Percentiles rank a stretch among this genome's conserved stretches.
Conservation (phyloP, 1,139 yeast species). For the Nakaseomyces kungkrabaensis region DNA sequence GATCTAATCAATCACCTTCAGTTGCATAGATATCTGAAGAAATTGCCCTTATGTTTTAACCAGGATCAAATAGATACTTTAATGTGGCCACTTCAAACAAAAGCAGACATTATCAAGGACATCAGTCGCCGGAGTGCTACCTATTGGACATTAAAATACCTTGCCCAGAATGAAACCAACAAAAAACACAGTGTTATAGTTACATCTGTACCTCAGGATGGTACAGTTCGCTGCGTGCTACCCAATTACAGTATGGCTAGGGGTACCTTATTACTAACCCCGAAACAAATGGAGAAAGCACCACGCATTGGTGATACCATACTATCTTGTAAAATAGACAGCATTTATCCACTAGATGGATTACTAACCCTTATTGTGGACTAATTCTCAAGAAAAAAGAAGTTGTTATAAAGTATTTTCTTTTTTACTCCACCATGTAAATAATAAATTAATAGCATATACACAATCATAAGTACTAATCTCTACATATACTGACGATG, state of each 20-base stretch:
- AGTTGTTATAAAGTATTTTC: too few relatives aligned
- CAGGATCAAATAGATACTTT: slow-evolving; percentile 20
- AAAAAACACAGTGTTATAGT: slow-evolving; percentile 30
- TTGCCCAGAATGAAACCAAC: slow-evolving; percentile 12
- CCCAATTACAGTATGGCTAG: slow-evolving; percentile 32
- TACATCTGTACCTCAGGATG: slow-evolving; percentile 33
- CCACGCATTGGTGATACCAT: slow-evolving; percentile 36
- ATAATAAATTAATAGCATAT: too few relatives aligned
- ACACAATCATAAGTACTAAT: too few relatives aligned
- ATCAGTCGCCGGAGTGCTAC: slow-evolving; percentile 29
- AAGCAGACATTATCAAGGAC: slow-evolving; percentile 29
- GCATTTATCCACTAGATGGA: background rate
- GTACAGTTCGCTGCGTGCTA: slow-evolving; percentile 33
- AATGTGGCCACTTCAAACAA: slow-evolving; percentile 29
- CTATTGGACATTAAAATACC: slow-evolving; percentile 35
- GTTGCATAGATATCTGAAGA: slow-evolving; percentile 36
- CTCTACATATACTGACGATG: too few relatives aligned
- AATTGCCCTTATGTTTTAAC: slow-evolving; percentile 16
- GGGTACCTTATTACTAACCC: slow-evolving; percentile 21
- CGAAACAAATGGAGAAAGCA: slow-evolving; percentile 13
- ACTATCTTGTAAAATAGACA: slow-evolving; percentile 29
- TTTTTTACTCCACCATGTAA: too few relatives aligned
- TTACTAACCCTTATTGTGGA: background rate
- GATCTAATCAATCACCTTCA: slow-evolving; percentile 79
- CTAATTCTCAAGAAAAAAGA: background rate